These are phyloP conservation scores for Sarcomyxa edulis DNA, from an alignment of 768 basidiomycete species.

Conservation along the genomic window DNA sequence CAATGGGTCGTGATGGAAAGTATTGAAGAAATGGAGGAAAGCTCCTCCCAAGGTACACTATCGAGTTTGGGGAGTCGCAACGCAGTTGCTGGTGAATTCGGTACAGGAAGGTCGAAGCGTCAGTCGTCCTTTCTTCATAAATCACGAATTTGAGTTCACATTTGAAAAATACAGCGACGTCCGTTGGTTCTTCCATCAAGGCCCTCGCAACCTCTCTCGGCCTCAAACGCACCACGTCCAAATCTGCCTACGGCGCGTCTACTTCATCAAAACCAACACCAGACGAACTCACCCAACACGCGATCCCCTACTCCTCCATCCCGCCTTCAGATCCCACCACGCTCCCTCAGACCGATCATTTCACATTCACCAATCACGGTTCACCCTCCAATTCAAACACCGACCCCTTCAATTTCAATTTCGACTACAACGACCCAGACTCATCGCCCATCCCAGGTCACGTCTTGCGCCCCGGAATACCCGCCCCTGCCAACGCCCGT, in stretches of 20 bases:
- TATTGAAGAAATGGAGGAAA: constrained; percentile 64
- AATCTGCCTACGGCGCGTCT: constrained; percentile 16
- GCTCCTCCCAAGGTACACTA: constrained; percentile 42
- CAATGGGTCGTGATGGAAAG: constrained; percentile 88
- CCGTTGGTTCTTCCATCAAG: constrained; percentile 67
- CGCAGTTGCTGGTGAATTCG: constrained; percentile 61
- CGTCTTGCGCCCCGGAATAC: constrained; percentile 49
- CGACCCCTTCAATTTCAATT: constrained; percentile 16
- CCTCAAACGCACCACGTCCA: constrained; percentile 49
- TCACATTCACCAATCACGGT: constrained; percentile 34
- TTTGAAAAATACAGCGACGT: constrained; percentile 36
- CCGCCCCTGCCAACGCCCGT: constrained; percentile 55
- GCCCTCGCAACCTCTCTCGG: constrained; percentile 74
- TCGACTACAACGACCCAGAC: constrained; percentile 25
- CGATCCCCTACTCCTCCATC: constrained; percentile 39
- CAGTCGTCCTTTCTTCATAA: constrained; percentile 8
- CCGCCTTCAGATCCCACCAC: constrained; percentile 21
- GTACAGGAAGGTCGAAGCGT: constrained; percentile 62
- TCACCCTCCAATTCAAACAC: constrained; percentile 11
- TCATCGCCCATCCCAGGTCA: constrained; percentile 56
- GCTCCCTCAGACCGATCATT: constrained; percentile 43
- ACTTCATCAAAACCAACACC: constrained; percentile 17
- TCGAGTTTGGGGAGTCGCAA: constrained; percentile 27
- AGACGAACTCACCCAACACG: constrained; percentile 33
- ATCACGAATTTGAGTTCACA: constrained; percentile 10